Conservation (phyloP, 2,329 filamentous ascomycete genomes). For the Periconia macrospinosa region DNA sequence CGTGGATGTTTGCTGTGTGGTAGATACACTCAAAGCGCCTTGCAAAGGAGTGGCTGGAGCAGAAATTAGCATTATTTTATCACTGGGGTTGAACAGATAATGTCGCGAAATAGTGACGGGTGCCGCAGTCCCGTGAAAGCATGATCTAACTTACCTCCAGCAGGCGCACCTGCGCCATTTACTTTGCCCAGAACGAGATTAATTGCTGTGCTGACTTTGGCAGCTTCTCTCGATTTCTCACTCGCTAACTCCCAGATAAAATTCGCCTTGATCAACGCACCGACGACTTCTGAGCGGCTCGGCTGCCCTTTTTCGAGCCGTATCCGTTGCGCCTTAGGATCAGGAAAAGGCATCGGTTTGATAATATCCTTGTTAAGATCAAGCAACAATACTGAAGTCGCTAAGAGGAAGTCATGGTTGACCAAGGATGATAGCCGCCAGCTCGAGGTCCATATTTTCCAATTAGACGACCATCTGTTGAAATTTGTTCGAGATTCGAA, state of each 20-base stretch:
- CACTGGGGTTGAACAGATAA: too few species aligned
- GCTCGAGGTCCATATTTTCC: conserved; percentile 43
- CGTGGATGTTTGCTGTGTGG: not conserved
- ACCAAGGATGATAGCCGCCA: conserved; percentile 50
- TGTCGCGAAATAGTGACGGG: too few species aligned
- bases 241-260: conserved; percentile 28
- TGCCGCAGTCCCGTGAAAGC: not conserved
- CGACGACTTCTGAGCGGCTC: conserved; percentile 26
- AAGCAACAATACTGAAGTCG: conserved; percentile 51
- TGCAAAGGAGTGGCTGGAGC: too few species aligned
- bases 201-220: conserved; percentile 31
- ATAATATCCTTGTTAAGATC: conserved; percentile 42
- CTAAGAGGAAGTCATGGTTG: conserved; percentile 52
- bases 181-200: conserved; percentile 30
- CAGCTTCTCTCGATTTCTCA: conserved; percentile 32
- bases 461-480: conserved; percentile 22
- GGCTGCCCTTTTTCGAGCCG: conserved; percentile 24
- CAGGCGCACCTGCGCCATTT: conserved; percentile 1
- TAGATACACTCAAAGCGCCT: not conserved
- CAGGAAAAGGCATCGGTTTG: conserved; percentile 12
- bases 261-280: conserved; percentile 23
- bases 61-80: too few species aligned
- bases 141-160: conserved; percentile 1
- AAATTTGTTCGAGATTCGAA: conserved; percentile 45
- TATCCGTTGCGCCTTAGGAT: conserved; percentile 4